These are phyloP conservation scores for Marasmius oreades DNA, from an alignment of 1,284 basidiomycete species.

Conservation along the genomic window DNA sequence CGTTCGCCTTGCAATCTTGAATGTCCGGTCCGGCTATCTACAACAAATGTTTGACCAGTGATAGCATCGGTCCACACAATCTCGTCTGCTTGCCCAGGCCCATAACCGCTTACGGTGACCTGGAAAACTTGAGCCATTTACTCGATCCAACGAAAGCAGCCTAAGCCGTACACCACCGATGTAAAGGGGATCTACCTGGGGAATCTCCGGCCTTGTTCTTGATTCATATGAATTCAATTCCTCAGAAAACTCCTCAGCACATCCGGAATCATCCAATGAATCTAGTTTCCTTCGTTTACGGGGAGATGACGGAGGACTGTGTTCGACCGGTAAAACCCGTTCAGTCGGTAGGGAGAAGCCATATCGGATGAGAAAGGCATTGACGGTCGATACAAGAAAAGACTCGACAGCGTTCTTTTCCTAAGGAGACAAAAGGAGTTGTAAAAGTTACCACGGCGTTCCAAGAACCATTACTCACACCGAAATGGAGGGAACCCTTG, in stretches of 20 bases:
- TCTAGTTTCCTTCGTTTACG: slow-evolving; percentile 39
- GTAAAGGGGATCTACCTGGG: slow-evolving; percentile 12
- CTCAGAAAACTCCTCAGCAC: slow-evolving; percentile 22
- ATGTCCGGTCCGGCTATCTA: slow-evolving; percentile 67
- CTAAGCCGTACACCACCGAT: slow-evolving; percentile 10
- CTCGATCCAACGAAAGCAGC: neutral
- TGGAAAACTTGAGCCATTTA: slow-evolving; percentile 7
- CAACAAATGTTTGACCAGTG: slow-evolving; percentile 64
- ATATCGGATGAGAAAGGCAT: slow-evolving; percentile 64
- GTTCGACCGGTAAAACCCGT: neutral
- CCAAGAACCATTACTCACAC: slow-evolving; percentile 40
- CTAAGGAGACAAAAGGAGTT: slow-evolving; percentile 32
- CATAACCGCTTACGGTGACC: slow-evolving; percentile 11
- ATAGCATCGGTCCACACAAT: slow-evolving; percentile 58
- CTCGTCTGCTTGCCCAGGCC: slow-evolving; percentile 22
- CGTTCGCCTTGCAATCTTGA: slow-evolving; percentile 37
- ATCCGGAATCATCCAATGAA: slow-evolving; percentile 28
- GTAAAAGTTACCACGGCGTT: neutral
- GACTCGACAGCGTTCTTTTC: slow-evolving; percentile 46
- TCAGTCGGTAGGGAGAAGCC: slow-evolving; percentile 41
- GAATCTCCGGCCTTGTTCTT: slow-evolving; percentile 11
- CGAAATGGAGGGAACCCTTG: slow-evolving; percentile 66
- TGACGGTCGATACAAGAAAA: slow-evolving; percentile 58
- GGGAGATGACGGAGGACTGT: slow-evolving; percentile 24
- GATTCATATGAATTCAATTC: slow-evolving; percentile 9